These are phyloP conservation scores for Aspergillus calidoustus DNA, from an alignment of 2,329 filamentous ascomycete species.

Conservation along the genomic window DNA sequence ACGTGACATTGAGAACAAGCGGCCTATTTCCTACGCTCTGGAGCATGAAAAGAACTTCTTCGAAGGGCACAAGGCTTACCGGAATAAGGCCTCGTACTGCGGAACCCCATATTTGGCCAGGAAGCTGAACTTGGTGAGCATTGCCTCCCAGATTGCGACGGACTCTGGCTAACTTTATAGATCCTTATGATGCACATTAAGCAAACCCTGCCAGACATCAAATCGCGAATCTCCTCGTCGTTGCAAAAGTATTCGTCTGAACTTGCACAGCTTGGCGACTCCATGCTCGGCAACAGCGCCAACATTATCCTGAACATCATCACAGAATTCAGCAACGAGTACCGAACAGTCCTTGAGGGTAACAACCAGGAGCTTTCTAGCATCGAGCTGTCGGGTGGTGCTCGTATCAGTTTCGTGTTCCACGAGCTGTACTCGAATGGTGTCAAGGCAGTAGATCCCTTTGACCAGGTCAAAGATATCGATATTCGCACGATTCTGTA, in stretches of 20 bases:
- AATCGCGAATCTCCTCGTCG: conserved; percentile 91
- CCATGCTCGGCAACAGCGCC: conserved; percentile 91
- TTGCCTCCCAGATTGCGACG: background rate
- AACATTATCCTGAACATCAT: conserved; percentile 99
- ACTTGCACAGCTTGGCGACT: conserved; percentile 82
- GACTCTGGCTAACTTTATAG: conserved; percentile 44
- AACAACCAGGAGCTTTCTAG: conserved; percentile 97
- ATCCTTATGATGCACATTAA: conserved; percentile 99
- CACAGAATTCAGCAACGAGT: conserved; percentile 97
- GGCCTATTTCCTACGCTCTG: conserved; percentile 85
- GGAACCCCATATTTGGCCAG: conserved; percentile 95
- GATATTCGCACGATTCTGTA: conserved; percentile 97
- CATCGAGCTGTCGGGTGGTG: conserved; percentile 91
- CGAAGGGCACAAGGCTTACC: conserved; percentile 97
- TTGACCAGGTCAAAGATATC: conserved; percentile 95
- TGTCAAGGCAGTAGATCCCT: conserved; percentile 96
- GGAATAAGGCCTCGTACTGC: conserved; percentile 98
- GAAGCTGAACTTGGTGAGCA: conserved; percentile 80
- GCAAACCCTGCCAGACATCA: conserved; percentile 97
- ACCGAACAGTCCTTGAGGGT: conserved; percentile 92
- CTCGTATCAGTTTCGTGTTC: conserved; percentile 98
- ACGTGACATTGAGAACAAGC: conserved; percentile 97
- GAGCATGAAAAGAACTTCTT: conserved; percentile 97
- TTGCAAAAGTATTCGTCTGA: conserved; percentile 89
- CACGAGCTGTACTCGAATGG: conserved; percentile 98